Evolutionary conservation across 768 basidiomycete species (phyloP).

Genomic region (Rickenella mellea): DNA sequence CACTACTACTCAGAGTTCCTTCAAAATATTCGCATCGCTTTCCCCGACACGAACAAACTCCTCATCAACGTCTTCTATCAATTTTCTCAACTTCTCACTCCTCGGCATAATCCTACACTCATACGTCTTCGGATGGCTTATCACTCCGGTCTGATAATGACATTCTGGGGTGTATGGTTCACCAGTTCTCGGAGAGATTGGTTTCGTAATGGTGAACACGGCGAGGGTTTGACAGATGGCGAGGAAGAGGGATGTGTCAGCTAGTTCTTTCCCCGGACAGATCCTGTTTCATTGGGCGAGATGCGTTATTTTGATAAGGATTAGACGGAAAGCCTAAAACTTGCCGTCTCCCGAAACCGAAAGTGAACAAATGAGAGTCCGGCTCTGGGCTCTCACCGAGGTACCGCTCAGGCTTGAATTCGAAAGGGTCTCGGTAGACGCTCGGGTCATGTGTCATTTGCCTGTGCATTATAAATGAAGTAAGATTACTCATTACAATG

Average conservation of each 20-base stretch:
- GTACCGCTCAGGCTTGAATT: conserved; percentile 19
- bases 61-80: no score
- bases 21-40: no score
- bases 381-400: conserved; percentile 2
- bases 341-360: conserved; percentile 3
- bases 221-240: conserved; percentile 20
- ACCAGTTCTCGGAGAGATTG: no score
- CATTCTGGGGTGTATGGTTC: no score
- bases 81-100: background rate
- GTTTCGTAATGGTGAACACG: conserved; percentile 18
- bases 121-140: background rate
- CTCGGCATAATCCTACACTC: background rate
- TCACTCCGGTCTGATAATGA: no score
- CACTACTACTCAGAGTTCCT: no score
- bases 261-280: conserved; percentile 31
- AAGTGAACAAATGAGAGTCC: background rate
- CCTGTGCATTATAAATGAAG: background rate
- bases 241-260: conserved; percentile 20
- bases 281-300: conserved; percentile 9
- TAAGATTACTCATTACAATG: no score
- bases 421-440: conserved; percentile 17
- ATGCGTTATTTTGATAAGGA: no score
- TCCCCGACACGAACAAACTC: no score
- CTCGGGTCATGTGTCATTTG: conserved; percentile 13
- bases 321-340: no score